Evolutionary conservation across 2,329 filamentous ascomycete genomes (phyloP), one percentile per base, ranked within the genome.

Genomic region (Alternaria triticina): DNA sequence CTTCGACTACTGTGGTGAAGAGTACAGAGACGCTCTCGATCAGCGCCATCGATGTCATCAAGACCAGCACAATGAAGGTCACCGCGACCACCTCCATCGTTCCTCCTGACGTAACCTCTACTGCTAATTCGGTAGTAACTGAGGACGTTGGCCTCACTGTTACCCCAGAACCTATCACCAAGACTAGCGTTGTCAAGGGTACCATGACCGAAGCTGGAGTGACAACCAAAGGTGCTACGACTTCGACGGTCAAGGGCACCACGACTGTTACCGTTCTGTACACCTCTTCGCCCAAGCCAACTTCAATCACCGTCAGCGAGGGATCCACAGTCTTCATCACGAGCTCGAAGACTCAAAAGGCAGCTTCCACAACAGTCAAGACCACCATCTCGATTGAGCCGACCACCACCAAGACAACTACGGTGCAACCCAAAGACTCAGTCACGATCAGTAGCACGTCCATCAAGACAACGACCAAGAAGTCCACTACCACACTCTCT

Each of bases 391-490:
- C 64, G 3, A 9, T 69, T 6, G 40, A 59, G 20, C 64, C 68
- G 12, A 67, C 54, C 6, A 72, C 62, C 27, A 72, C 72, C 4
- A 76, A 74, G 56, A 74, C 71, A 3, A 71, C 66, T 25, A 73
- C 69, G 11, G 33, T 68, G 3, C 71, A 74, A 40, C 58, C 69
- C 33, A 66, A 66, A n/a, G 66, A 25, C 20, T 68, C 69, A 3
- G 49, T 72, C 5, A 73, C 68, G 13, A 56, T 71, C 46, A 68
- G 57, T 17, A 62, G 58, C 3, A 68, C 66, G 2, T 74, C 70
- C 1, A 59, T 66, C n/a, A 76, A 77, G 54, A 74, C 67, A 6
- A 68, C 68, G 2, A 77, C 72, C 2, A 78, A 76, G 68, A 73
- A 71, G 49, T 70, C 72, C 0, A 77, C 74, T 3, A 69, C 67